Evolutionary conservation across 805 yeast species (phyloP).

Genomic region (Candida qinlingensis): DNA sequence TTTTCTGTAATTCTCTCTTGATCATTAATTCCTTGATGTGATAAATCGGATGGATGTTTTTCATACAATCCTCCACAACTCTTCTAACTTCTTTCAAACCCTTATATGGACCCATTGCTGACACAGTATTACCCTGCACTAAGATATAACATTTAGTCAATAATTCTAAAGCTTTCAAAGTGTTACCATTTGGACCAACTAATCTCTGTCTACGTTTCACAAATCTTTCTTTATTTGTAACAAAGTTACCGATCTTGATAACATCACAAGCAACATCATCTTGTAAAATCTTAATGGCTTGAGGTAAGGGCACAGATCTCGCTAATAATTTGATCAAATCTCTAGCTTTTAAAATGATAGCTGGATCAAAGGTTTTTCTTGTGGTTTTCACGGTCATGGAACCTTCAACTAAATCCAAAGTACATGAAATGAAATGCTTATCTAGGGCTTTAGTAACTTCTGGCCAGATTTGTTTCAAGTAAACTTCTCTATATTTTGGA

Average conservation of each 20-base stretch:
- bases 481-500: constrained; percentile 93
- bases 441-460: constrained; percentile 83
- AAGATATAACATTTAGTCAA: constrained; percentile 92
- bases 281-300: constrained; percentile 84
- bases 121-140: constrained; percentile 96
- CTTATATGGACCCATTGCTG: constrained; percentile 94
- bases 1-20: constrained; percentile 88
- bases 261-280: constrained; percentile 96
- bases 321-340: constrained; percentile 91
- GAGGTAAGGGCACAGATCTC: constrained; percentile 95
- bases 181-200: constrained; percentile 96
- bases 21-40: constrained; percentile 97
- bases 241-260: constrained; percentile 87
- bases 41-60: constrained; percentile 94
- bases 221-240: constrained; percentile 87
- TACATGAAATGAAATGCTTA: constrained; percentile 72
- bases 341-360: constrained; percentile 87
- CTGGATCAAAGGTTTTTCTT: constrained; percentile 92
- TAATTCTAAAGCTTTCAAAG: constrained; percentile 90
- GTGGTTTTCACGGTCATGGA: constrained; percentile 97
- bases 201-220: constrained; percentile 93
- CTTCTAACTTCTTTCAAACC: constrained; percentile 90
- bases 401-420: constrained; percentile 88
- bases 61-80: constrained; percentile 97
- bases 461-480: constrained; percentile 85